Base-by-base conservation (phyloP, 495 filamentous ascomycete species). In the Hyaloscypha bicolor region DNA sequence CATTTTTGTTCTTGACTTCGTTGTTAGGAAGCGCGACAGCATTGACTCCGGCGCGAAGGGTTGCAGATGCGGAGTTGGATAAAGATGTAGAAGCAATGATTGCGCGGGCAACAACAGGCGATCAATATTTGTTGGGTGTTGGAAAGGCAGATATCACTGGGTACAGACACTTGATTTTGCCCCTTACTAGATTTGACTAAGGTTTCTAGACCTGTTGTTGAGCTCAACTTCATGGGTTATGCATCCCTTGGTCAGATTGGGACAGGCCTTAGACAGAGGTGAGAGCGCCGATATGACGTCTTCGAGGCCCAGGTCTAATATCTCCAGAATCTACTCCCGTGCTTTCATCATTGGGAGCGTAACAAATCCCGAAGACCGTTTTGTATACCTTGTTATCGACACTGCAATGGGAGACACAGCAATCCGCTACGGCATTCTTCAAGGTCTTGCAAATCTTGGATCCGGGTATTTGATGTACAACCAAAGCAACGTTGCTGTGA, bases 111-210 rank as follows among this genome's bases (percentile, higher is more conserved):
- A 30, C 68, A 6, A 62, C 60, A 12, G 72, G 69, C 22, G 69
- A 69, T 63, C 59, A 69, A 53, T 96, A 96, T 71, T 76, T 96
- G 2, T 77, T 98, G 12, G 95, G 95, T 5, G 92, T 93, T 9
- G 95, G 95, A 25, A 97, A 96, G 73, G 94, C 91, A 14, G 95
- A 99, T 78, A 92, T 99, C 68, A 99, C 95, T 37, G 95, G 95
- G 72, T 73, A 64, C 8, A 21, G 55, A 35, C 11, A 48, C 31
- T 14, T 29, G 1, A 42, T 37, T 29, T 33, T 55, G 3, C 33
- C 21, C 19, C 42, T 8, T 37, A 8, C 8, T 3, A 59, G 9
- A 30, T 45, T 6, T 55, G 1, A 62, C 63, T 68, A 45, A 71
- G 6, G 6, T 25, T 9, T 45, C 21, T 35, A 73, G 71, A 75